Base-by-base conservation (phyloP, 2,329 filamentous ascomycete species). In the Laburnicola sp. region DNA sequence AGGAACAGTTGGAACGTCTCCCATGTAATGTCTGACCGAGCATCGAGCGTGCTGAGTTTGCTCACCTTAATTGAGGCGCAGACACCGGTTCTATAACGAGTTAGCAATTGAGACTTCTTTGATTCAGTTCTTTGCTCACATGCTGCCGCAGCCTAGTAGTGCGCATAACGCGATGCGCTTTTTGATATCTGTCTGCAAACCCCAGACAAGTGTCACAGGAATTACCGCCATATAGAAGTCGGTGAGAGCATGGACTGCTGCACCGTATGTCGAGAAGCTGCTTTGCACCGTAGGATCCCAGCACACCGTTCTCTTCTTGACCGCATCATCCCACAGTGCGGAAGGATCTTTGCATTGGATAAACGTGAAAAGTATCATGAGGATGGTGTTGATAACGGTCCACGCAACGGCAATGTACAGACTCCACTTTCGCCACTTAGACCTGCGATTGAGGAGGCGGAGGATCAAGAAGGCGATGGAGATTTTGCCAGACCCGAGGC, bases 331-430 rank as follows among this genome's bases (percentile, higher is more conserved):
- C 59, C 59, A 62, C 21, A 62, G 32, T 4, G 59, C 59, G 4
- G 50, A 47, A 10, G 55, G 53, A 27, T 60, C 40, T 21, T 60
- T 37, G 51, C 59, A 62, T 49, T 62, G 59, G 3, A 51, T 52
- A 34, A 60, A 62, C 6, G 57, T 62, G 22, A 62, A 53, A 22
- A 57, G 32, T 11, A 60, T 60, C 57, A 59, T 60, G 5, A 60
- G 35, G 40, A 62, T 39, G 9, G 57, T 60, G 51, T 59, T 59
- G 51, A 57, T 53, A 5, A 45, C 23, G 3, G 59, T 62, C 44
- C 45, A 52, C 2, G 21, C 45, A 28, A 44, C 52, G n/a, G 51
- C 48, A 21, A 58, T n/a, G 41, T 60, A 54, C 3, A 62, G 47
- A 25, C 48, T 53, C 51, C 54, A 62, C 2, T 51, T 51, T 2